Evolutionary conservation across 306 rosid species (phyloP).

Genomic region (Delonix regia): DNA sequence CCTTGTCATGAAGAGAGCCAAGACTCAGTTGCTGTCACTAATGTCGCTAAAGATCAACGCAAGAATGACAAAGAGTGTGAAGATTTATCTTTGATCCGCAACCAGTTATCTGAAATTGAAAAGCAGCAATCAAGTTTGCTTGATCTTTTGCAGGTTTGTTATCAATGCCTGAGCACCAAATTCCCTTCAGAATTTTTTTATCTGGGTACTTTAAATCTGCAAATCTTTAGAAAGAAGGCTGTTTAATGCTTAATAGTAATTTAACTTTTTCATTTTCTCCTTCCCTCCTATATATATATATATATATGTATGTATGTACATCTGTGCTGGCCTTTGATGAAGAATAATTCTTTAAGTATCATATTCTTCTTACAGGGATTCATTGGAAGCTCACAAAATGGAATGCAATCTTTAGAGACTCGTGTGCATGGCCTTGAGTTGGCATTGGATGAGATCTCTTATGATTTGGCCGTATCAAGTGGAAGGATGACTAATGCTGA

Average conservation of each 20-base stretch:
- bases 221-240: background rate
- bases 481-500: constrained; percentile 67
- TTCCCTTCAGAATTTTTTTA: background rate
- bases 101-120: constrained; percentile 77
- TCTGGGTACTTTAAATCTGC: constrained; percentile 1
- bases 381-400: constrained; percentile 85
- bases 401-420: constrained; percentile 74
- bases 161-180: constrained; percentile 17
- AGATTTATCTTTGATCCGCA: constrained; percentile 68
- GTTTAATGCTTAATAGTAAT: background rate
- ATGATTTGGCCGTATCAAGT: constrained; percentile 74
- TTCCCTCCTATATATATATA: background rate
- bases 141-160: constrained; percentile 85
- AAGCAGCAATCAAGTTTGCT: constrained; percentile 75
- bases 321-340: background rate
- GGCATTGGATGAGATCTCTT: constrained; percentile 81
- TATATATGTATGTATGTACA: background rate
- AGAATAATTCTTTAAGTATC: constrained; percentile 6
- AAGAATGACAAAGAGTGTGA: constrained; percentile 59
- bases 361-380: constrained; percentile 52
- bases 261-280: background rate
- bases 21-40: constrained; percentile 49
- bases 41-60: constrained; percentile 45
- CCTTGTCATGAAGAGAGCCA: constrained; percentile 63
- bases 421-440: constrained; percentile 85